phyloP scores from a whole-genome alignment of 805 yeast genomes.

The Myxozyma vanderwaltii region DNA sequence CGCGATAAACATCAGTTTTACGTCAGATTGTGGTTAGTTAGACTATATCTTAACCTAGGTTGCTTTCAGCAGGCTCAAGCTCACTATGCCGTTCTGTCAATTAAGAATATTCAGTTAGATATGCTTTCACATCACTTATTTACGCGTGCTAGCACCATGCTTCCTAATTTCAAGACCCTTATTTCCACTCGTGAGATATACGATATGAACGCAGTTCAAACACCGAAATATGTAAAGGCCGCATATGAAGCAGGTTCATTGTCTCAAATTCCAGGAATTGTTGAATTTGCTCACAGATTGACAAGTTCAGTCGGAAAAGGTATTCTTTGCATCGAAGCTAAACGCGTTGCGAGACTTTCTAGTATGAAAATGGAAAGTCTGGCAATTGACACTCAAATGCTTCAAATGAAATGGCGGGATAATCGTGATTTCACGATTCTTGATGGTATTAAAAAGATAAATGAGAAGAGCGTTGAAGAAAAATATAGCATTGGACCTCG shows the following conservation, averaged over 20 bases:
- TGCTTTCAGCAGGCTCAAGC: constrained; percentile 52
- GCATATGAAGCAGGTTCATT: constrained; percentile 63
- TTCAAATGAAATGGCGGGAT: constrained; percentile 45
- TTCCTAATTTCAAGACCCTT: constrained; percentile 48
- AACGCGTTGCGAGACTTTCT: constrained; percentile 38
- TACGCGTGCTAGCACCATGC: constrained; percentile 51
- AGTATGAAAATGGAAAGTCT: constrained; percentile 40
- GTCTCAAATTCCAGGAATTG: constrained; percentile 67
- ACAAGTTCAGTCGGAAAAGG: constrained; percentile 53
- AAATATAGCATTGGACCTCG: constrained; percentile 38
- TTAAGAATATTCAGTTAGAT: constrained; percentile 78
- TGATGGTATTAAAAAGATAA: constrained; percentile 54
- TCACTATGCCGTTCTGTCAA: constrained; percentile 58
- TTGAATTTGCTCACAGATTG: constrained; percentile 59
- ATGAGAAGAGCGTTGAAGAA: constrained; percentile 36
- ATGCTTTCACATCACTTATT: constrained; percentile 55
- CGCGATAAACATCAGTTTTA: constrained; percentile 74
- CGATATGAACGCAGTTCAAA: constrained; percentile 48
- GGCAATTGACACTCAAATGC: constrained; percentile 14
- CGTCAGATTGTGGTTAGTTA: constrained; percentile 68
- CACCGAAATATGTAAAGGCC: constrained; percentile 52
- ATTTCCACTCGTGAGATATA: constrained; percentile 54
- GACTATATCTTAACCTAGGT: constrained; percentile 62
- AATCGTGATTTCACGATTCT: constrained; percentile 61
- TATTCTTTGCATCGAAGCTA: constrained; percentile 40